A percentile compares a stretch with the other conserved stretches of the same genome.
Conservation (phyloP, 2,329 filamentous ascomycete genomes). For the Pseudofabraea citricarpa region DNA sequence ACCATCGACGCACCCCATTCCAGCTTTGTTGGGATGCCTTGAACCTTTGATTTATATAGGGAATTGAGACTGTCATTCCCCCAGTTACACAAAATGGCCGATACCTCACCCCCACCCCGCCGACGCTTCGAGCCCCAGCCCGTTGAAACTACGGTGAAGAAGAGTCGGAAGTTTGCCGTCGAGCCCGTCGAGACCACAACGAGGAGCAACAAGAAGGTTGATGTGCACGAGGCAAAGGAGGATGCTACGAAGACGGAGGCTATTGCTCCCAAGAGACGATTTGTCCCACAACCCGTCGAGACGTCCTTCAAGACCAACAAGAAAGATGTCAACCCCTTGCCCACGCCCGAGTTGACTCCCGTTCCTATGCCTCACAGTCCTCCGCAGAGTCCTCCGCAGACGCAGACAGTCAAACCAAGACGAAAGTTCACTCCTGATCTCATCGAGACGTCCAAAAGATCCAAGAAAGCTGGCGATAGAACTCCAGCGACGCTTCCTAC, state of each 20-base stretch:
- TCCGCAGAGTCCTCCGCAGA: conserved; percentile 26
- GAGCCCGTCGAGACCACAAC: conserved; percentile 38
- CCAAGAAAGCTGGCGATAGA: conserved; percentile 60
- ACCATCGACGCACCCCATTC: too few relatives aligned
- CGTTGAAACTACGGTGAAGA: conserved; percentile 29
- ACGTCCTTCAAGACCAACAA: conserved; percentile 61
- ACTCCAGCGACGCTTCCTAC: conserved; percentile 57
- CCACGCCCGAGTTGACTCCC: conserved; percentile 53
- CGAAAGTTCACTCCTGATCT: conserved; percentile 71
- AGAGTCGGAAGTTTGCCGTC: conserved; percentile 31
- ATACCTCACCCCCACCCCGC: conserved; percentile 18
- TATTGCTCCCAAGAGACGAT: conserved; percentile 47
- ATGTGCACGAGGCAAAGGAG: conserved; percentile 12
- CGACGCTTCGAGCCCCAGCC: conserved; percentile 28
- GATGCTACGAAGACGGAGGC: conserved; percentile 21
- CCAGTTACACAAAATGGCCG: conserved; percentile 17
- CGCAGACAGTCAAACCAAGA: conserved; percentile 25
- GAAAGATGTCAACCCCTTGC: conserved; percentile 26
- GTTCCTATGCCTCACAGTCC: too few relatives aligned
- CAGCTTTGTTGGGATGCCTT: conserved; percentile 8
- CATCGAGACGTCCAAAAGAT: conserved; percentile 73
- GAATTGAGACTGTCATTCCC: neutral
- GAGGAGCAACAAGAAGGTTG: conserved; percentile 32
- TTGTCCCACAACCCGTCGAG: conserved; percentile 67
- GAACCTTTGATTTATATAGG: conserved; percentile 3